Evolutionary conservation across 2,329 filamentous ascomycete genomes (phyloP).

Genomic region (Clarireedia monteithiana): DNA sequence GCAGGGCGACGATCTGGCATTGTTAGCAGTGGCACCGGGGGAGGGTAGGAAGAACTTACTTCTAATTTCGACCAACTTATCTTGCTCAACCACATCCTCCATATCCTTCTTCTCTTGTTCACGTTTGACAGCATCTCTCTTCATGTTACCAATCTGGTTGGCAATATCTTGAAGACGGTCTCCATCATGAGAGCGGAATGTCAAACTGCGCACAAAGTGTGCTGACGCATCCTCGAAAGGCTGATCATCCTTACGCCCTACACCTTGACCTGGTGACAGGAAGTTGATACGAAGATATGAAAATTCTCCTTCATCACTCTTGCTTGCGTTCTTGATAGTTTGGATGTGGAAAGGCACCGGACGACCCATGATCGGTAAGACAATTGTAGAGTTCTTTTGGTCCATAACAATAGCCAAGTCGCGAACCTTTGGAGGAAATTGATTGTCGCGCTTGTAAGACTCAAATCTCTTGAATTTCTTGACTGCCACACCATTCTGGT

Average conservation of each 20-base stretch:
- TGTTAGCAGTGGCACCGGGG: constrained; percentile 1
- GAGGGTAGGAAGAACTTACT: constrained; percentile 46
- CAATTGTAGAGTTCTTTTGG: constrained; percentile 78
- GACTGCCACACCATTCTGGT: constrained; percentile 81
- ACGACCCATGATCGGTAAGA: constrained; percentile 93
- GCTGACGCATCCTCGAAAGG: constrained; percentile 94
- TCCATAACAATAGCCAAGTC: constrained; percentile 89
- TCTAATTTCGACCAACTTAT: constrained; percentile 91
- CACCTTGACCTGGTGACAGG: constrained; percentile 91
- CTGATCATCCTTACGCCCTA: constrained; percentile 93
- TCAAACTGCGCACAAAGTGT: constrained; percentile 92
- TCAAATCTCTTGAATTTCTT: constrained; percentile 99
- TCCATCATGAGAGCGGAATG: constrained; percentile 85
- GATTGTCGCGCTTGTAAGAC: constrained; percentile 96
- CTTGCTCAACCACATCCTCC: constrained; percentile 98
- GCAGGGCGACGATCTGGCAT: constrained; percentile 77
- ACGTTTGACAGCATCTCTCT: constrained; percentile 83
- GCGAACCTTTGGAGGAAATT: constrained; percentile 74
- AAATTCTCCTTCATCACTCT: constrained; percentile 92
- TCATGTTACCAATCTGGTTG: constrained; percentile 90
- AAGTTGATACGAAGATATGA: constrained; percentile 96
- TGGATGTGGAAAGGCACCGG: constrained; percentile 97
- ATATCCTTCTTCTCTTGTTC: constrained; percentile 99
- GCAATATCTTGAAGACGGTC: constrained; percentile 85
- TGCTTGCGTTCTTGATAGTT: constrained; percentile 98